Evolutionary conservation across 2,329 filamentous ascomycete species (phyloP).

Genomic region (Neofusicoccum sp.): DNA sequence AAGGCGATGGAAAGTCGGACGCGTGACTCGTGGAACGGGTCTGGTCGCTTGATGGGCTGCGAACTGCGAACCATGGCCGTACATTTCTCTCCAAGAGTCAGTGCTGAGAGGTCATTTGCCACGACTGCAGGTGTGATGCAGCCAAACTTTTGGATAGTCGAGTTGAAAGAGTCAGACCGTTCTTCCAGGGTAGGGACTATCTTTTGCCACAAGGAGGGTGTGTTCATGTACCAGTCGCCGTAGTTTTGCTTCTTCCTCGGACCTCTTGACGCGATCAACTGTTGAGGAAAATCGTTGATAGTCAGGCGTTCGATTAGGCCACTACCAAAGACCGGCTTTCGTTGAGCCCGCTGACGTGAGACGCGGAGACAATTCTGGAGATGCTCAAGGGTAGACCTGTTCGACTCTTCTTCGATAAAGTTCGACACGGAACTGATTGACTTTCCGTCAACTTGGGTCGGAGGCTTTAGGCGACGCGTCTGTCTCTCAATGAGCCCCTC

Average conservation of each 20-base stretch:
- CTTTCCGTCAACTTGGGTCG: conserved; percentile 62
- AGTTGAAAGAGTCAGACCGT: conserved; percentile 72
- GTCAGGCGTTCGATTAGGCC: conserved; percentile 76
- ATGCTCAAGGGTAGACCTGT: conserved; percentile 56
- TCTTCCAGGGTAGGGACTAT: conserved; percentile 76
- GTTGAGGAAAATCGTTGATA: conserved; percentile 48
- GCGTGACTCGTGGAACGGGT: conserved; percentile 92
- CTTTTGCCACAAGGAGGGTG: conserved; percentile 63
- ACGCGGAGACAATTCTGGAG: conserved; percentile 80
- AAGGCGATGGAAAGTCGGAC: conserved; percentile 95
- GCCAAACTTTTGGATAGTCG: conserved; percentile 81
- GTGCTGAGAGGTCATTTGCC: conserved; percentile 71
- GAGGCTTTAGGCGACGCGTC: conserved; percentile 58
- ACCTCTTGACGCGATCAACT: conserved; percentile 1
- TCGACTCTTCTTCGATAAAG: conserved; percentile 68
- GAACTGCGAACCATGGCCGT: conserved; percentile 60
- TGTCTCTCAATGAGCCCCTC: conserved; percentile 74
- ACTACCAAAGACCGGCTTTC: conserved; percentile 78
- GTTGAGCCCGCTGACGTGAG: conserved; percentile 78
- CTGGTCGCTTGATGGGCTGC: conserved; percentile 46
- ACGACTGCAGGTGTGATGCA: conserved; percentile 90
- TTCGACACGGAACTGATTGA: conserved; percentile 70
- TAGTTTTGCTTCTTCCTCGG: conserved; percentile 18
- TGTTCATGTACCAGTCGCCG: conserved; percentile 73
- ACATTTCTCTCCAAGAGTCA: conserved; percentile 63